phyloP scores from a whole-genome alignment of 129 eudicot genomes.

The Saussurea involucrata region DNA sequence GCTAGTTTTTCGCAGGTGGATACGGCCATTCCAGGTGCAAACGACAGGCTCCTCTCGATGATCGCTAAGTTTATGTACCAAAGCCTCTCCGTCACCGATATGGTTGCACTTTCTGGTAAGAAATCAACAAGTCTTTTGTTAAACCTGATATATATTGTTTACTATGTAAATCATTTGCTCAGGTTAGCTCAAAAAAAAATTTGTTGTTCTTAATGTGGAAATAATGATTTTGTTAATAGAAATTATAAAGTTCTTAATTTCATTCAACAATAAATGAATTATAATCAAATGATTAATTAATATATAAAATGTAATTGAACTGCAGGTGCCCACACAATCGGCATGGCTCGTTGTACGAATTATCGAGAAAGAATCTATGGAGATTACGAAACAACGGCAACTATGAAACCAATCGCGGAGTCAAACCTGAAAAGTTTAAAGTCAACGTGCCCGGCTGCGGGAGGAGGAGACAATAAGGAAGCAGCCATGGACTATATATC shows the following conservation, averaged over 20 bases:
- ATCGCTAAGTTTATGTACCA: conserved; percentile 77
- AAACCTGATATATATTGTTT: too few species aligned
- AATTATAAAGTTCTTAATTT: too few species aligned
- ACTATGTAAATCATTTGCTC: too few species aligned
- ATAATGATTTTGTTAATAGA: too few species aligned
- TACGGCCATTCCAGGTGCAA: conserved; percentile 63
- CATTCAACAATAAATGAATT: too few species aligned
- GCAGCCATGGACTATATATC: conserved; percentile 71
- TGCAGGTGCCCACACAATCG: conserved; percentile 94
- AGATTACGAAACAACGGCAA: conserved; percentile 62
- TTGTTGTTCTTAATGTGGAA: too few species aligned
- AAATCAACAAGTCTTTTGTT: too few species aligned
- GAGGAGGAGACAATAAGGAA: conserved; percentile 70
- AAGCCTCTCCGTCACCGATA: conserved; percentile 81
- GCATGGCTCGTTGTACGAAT: conserved; percentile 84
- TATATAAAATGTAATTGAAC: not conserved
- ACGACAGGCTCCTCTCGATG: conserved; percentile 63
- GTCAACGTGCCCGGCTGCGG: conserved; percentile 63
- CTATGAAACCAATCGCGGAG: conserved; percentile 33
- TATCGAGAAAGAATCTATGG: conserved; percentile 87
- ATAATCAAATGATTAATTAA: not conserved
- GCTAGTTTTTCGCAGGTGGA: conserved; percentile 55
- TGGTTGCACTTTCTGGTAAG: conserved; percentile 98
- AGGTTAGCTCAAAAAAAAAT: too few species aligned
- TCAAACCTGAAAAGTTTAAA: conserved; percentile 51